These are phyloP conservation scores for Pyrenophora teres DNA, from an alignment of 2,329 filamentous ascomycete genomes.

Conservation along the genomic window DNA sequence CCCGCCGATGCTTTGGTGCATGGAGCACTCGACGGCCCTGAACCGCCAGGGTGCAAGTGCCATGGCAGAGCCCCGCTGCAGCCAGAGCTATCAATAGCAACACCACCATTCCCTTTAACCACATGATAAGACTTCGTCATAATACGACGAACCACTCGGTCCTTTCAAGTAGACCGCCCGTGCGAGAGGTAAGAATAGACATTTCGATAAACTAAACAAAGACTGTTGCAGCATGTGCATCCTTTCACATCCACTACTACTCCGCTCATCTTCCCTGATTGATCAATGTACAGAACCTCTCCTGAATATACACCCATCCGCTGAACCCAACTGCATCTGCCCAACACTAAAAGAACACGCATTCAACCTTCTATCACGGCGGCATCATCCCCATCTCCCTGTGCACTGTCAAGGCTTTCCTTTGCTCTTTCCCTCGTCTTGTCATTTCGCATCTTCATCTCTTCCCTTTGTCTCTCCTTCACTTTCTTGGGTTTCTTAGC, in stretches of 20 bases:
- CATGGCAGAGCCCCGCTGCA: conserved; percentile 22
- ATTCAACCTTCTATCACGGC: background rate
- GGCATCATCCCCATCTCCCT: background rate
- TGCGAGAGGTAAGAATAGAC: conserved; percentile 10
- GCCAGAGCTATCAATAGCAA: conserved; percentile 22
- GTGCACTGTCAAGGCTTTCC: background rate
- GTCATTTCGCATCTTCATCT: conserved; percentile 6
- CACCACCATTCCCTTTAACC: conserved; percentile 6
- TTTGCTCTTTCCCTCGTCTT: background rate
- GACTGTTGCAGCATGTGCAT: background rate
- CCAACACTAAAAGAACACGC: too few species aligned
- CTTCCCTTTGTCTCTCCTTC: conserved; percentile 37
- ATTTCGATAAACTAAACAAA: conserved; percentile 7
- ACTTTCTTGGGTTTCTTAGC: conserved; percentile 51
- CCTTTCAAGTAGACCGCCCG: conserved; percentile 1
- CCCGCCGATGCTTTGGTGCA: conserved; percentile 10
- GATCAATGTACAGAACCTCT: too few species aligned
- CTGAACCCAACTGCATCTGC: too few species aligned
- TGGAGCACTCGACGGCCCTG: conserved; percentile 1
- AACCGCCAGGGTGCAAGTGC: conserved; percentile 4
- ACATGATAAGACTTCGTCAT: conserved; percentile 1
- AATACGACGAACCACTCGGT: background rate
- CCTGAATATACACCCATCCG: too few species aligned
- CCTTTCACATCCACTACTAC: background rate
- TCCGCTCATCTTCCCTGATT: background rate